These are phyloP conservation scores for Scheffersomyces illinoinensis DNA, from an alignment of 1,139 yeast genomes.

Conservation along the genomic window DNA sequence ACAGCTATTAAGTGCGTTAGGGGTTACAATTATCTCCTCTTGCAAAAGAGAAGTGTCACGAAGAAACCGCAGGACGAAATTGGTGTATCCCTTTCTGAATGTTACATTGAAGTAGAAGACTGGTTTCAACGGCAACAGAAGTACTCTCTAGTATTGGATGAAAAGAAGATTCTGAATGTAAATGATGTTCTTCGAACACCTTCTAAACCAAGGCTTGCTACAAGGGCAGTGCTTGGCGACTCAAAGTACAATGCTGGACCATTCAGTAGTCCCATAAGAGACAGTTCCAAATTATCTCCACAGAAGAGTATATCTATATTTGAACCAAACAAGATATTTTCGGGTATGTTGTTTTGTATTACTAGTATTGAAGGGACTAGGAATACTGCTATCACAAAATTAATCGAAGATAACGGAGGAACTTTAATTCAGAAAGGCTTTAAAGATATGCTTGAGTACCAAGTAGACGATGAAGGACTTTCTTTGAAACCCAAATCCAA, in stretches of 20 bases:
- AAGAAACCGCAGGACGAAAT: slow-evolving; percentile 14
- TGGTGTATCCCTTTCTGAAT: slow-evolving; percentile 15
- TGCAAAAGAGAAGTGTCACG: slow-evolving; percentile 22
- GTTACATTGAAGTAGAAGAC: slow-evolving; percentile 40
- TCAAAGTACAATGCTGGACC: background rate
- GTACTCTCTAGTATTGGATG: slow-evolving; percentile 9
- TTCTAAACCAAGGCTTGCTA: background rate
- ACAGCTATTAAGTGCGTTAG: slow-evolving; percentile 51
- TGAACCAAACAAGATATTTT: slow-evolving; percentile 13
- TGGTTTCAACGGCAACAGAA: slow-evolving; percentile 44
- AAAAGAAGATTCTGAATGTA: slow-evolving; percentile 4
- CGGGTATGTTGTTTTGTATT: slow-evolving; percentile 34
- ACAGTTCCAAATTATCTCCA: slow-evolving; percentile 1
- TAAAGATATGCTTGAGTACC: slow-evolving; percentile 29
- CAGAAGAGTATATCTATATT: background rate
- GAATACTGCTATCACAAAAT: slow-evolving; percentile 30
- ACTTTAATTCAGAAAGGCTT: slow-evolving; percentile 50
- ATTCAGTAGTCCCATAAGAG: slow-evolving; percentile 11
- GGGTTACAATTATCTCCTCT: slow-evolving; percentile 54
- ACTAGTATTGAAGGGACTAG: slow-evolving; percentile 38
- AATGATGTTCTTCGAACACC: background rate
- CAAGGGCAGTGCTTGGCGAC: background rate
- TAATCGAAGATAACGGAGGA: slow-evolving; percentile 56
- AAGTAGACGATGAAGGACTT: slow-evolving; percentile 9
- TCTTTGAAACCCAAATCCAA: slow-evolving; percentile 14